Percentiles rank a stretch among this genome's conserved stretches.
Conservation (phyloP, 73 alveolate genomes). For the Blepharisma japonicum region DNA sequence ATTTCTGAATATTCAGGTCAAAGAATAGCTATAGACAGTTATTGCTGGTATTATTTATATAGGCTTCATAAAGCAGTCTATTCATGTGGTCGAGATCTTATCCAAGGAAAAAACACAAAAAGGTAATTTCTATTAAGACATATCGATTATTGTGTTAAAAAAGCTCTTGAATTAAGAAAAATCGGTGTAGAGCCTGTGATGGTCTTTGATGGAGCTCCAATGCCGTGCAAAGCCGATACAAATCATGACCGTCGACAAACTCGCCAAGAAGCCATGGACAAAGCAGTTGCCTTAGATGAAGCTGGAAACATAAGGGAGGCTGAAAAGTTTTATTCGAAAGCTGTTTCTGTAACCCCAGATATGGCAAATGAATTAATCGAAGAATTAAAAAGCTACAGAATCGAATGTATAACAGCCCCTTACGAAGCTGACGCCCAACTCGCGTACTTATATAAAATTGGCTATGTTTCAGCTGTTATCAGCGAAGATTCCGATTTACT, state of each 20-base stretch:
- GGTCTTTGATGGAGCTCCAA: constrained; percentile 97
- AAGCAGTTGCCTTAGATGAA: constrained; percentile 48
- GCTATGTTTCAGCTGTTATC: constrained; percentile 81
- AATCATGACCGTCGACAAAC: constrained; percentile 70
- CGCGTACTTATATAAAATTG: constrained; percentile 78
- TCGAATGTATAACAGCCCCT: constrained; percentile 95
- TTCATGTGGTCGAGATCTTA: constrained; percentile 75
- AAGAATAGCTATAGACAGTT: constrained; percentile 89
- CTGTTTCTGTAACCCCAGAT: constrained; percentile 84
- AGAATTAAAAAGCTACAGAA: constrained; percentile 40
- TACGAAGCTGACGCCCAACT: constrained; percentile 99
- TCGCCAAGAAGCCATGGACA: constrained; percentile 55
- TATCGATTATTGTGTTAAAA: constrained; percentile 70
- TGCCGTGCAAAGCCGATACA: constrained; percentile 84
- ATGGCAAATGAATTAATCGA: constrained; percentile 80
- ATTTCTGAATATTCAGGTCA: constrained; percentile 73
- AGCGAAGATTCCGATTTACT: constrained; percentile 98
- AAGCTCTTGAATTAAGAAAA: constrained; percentile 66
- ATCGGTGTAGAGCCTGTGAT: constrained; percentile 79
- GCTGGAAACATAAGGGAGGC: constrained; percentile 38
- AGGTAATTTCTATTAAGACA: constrained; percentile 44
- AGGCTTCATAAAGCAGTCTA: constrained; percentile 92
- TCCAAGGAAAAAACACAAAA: constrained; percentile 57
- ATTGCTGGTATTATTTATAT: constrained; percentile 78
- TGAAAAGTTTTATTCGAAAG: constrained; percentile 69